Evolutionary conservation across 1,284 basidiomycete genomes (phyloP), one percentile per base, ranked within the genome.

Genomic region (Pseudozyma thailandica): DNA sequence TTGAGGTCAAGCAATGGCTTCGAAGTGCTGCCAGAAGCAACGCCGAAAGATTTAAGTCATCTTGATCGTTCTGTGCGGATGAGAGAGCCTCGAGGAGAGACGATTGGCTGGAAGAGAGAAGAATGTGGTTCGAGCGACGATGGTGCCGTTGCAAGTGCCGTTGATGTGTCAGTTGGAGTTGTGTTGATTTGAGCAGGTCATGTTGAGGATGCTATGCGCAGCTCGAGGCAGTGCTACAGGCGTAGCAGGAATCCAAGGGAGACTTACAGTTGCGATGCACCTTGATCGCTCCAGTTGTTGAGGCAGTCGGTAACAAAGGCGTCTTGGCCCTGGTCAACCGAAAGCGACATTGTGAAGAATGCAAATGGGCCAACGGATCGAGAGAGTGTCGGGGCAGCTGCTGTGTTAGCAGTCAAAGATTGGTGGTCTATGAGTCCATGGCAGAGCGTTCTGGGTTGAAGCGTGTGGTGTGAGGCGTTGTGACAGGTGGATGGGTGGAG

Each of bases 201-300:
- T 20, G 15, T 15, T 6, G 42, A 43, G 43, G 33, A 41, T 4
- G 10, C 6, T 31, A 12, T n/a, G n/a, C n/a, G n/a, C n/a, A n/a
- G n/a, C n/a, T n/a, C n/a, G n/a, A 13, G n/a, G 9, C 31, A 12
- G 27, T n/a, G 15, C 33, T n/a, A 42, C 26, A 18, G 0, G 23
- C 37, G 10, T 9, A 9, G 13, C 13, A 23, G 28, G 10, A 37
- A 35, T 21, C 8, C 7, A 12, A 21, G 21, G 26, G 44, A 50
- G 50, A 59, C 62, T 65, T 65, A 65, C 62, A 65, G 50, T 65
- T 59, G 50, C 43, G 55, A 58, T 27, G 51, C 51, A 21, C 55
- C 62, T 10, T 65, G 35, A 39, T 43, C 42, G 31, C 30, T 48
- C 56, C 55, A 65, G 16, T 44, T 46, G 9, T 38, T 27, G 51